These are phyloP conservation scores for Cinchona pubescens DNA, from an alignment of 257 asterid species.

Conservation along the genomic window DNA sequence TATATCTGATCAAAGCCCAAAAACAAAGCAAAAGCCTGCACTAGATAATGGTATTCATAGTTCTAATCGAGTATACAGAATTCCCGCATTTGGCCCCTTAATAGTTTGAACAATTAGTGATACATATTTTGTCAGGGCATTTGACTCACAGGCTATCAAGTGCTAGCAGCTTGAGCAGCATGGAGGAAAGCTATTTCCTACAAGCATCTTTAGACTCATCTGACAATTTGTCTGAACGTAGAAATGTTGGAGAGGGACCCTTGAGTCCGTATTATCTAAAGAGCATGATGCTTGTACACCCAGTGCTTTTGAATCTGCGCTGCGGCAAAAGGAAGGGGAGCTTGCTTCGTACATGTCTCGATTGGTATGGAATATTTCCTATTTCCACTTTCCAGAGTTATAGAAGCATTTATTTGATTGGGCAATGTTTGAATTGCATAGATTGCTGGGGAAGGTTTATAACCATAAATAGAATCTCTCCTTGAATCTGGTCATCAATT, in stretches of 20 bases:
- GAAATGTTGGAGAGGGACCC: constrained; percentile 60
- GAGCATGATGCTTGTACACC: constrained; percentile 82
- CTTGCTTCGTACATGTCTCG: constrained; percentile 94
- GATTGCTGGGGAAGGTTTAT: background rate
- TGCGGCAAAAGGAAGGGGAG: constrained; percentile 99
- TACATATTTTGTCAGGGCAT: constrained; percentile 50
- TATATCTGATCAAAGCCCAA: constrained; percentile 57
- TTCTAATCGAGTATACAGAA: background rate
- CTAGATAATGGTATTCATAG: constrained; percentile 67
- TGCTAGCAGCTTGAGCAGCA: constrained; percentile 84
- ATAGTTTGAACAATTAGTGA: constrained; percentile 17
- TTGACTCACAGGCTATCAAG: constrained; percentile 77
- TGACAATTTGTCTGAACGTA: constrained; percentile 59
- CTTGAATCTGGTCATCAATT: background rate
- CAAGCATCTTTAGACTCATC: constrained; percentile 89
- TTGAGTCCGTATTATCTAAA: constrained; percentile 76
- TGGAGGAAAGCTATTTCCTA: constrained; percentile 95
- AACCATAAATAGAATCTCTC: background rate
- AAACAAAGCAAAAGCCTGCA: constrained; percentile 57
- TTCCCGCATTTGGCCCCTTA: background rate
- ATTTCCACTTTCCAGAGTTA: too few relatives aligned
- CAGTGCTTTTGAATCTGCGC: constrained; percentile 80
- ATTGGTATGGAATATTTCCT: constrained; percentile 57
- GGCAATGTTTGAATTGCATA: background rate
- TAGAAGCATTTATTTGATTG: background rate